phyloP scores from a whole-genome alignment of 2,329 filamentous ascomycete genomes.

The Cytospora leucostoma region DNA sequence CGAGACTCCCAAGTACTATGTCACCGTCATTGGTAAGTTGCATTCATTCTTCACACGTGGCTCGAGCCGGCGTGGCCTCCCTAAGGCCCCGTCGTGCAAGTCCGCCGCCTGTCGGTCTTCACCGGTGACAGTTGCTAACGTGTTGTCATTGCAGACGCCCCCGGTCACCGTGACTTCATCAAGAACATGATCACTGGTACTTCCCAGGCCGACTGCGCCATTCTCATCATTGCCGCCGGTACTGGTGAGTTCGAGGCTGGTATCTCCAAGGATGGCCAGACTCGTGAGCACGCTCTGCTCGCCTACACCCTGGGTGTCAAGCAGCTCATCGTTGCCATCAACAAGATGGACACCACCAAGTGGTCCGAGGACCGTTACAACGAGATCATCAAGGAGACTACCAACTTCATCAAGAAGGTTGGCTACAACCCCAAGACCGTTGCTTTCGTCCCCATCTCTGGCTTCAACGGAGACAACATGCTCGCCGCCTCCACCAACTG shows the following conservation, averaged over 20 bases:
- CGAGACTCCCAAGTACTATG: conserved; percentile 96
- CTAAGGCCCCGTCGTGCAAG: neutral
- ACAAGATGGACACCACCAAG: conserved; percentile 99
- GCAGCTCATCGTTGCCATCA: conserved; percentile 99
- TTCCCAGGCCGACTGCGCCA: conserved; percentile 98
- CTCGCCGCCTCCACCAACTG: conserved; percentile 84
- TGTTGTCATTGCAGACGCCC: conserved; percentile 66
- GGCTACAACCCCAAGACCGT: conserved; percentile 99
- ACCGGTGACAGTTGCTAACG: conserved; percentile 29
- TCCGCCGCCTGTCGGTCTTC: conserved; percentile 3
- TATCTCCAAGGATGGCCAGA: conserved; percentile 99
- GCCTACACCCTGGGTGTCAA: conserved; percentile 99
- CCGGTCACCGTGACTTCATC: conserved; percentile 99
- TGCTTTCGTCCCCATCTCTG: conserved; percentile 99
- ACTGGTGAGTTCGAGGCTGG: conserved; percentile 99
- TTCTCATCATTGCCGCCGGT: conserved; percentile 99
- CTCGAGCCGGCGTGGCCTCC: neutral
- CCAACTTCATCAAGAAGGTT: conserved; percentile 99
- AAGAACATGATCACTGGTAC: conserved; percentile 99
- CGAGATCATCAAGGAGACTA: conserved; percentile 99
- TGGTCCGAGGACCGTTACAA: conserved; percentile 96
- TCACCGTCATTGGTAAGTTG: conserved; percentile 89
- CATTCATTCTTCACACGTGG: neutral
- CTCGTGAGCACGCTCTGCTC: conserved; percentile 99
- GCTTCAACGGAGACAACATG: conserved; percentile 99